A percentile compares a stretch with the other conserved stretches of the same genome.
Evolutionary conservation across 192 early-diverging fungal genomes (phyloP).

Genomic region (Chytriomyces hyalinus): DNA sequence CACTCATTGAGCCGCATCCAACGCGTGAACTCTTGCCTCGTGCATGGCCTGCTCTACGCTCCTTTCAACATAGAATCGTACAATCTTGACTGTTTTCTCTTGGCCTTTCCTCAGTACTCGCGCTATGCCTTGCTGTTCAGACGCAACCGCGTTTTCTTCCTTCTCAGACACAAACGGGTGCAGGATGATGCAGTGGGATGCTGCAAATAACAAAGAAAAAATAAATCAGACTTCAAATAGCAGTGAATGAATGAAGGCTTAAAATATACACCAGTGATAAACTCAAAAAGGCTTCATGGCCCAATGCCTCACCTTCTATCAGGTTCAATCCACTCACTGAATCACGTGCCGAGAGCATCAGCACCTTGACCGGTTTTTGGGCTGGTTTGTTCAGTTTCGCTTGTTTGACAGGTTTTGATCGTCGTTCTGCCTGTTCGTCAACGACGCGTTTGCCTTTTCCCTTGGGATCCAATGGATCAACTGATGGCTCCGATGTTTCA

Average conservation of each 20-base stretch:
- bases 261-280: too few species aligned
- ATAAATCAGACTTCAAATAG: too few species aligned
- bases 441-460: too few species aligned
- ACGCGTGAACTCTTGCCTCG: neutral
- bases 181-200: slow-evolving; percentile 6
- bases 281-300: too few species aligned
- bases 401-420: too few species aligned
- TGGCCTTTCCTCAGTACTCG: slow-evolving; percentile 7
- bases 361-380: neutral
- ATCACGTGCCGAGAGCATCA: slow-evolving; percentile 33
- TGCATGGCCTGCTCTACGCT: slow-evolving; percentile 4
- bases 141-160: slow-evolving; percentile 17
- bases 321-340: slow-evolving; percentile 40
- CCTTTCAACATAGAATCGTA: slow-evolving; percentile 6
- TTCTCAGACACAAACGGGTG: slow-evolving; percentile 17
- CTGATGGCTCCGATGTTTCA: too few species aligned
- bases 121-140: slow-evolving; percentile 27
- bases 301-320: slow-evolving; percentile 28
- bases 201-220: neutral
- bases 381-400: too few species aligned
- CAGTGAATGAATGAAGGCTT: neutral
- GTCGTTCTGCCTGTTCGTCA: too few species aligned
- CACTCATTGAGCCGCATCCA: neutral
- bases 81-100: slow-evolving; percentile 15
- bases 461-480: too few species aligned